Conservation (phyloP, 2,329 filamentous ascomycete genomes). For the Aspergillus felis region DNA sequence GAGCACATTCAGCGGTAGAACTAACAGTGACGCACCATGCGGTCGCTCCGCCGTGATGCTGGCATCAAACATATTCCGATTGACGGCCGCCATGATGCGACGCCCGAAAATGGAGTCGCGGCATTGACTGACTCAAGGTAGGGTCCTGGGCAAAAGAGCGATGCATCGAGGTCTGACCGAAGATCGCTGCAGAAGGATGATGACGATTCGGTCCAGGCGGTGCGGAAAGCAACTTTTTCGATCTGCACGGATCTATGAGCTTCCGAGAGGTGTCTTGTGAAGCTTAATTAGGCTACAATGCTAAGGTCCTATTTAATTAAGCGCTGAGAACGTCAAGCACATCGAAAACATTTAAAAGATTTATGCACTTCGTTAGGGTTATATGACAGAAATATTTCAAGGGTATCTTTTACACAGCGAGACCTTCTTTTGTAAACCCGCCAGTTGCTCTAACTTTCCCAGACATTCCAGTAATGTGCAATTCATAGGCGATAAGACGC, state of each 20-base stretch:
- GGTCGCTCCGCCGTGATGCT: constrained; percentile 29
- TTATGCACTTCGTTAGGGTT: background rate
- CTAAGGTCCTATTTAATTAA: background rate
- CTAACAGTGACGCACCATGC: constrained; percentile 29
- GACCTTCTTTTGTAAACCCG: background rate
- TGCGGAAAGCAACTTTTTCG: background rate
- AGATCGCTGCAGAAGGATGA: background rate
- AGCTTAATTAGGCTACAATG: background rate
- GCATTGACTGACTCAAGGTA: constrained; percentile 22
- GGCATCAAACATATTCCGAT: constrained; percentile 41
- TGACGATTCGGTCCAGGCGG: background rate
- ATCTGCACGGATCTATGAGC: background rate
- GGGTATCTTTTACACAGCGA: background rate
- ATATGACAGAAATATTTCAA: background rate
- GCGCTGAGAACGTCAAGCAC: background rate
- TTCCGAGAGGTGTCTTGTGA: background rate
- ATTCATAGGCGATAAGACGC: background rate
- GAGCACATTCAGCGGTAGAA: constrained; percentile 56
- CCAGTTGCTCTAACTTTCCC: background rate
- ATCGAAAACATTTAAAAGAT: background rate
- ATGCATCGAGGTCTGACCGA: constrained; percentile 7
- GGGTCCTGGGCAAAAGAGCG: constrained; percentile 2
- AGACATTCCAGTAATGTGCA: background rate
- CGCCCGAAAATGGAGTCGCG: constrained; percentile 22
- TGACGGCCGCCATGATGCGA: constrained; percentile 41